phyloP scores from a whole-genome alignment of 2,329 filamentous ascomycete species.

The Cordyceps cateniannulata region DNA sequence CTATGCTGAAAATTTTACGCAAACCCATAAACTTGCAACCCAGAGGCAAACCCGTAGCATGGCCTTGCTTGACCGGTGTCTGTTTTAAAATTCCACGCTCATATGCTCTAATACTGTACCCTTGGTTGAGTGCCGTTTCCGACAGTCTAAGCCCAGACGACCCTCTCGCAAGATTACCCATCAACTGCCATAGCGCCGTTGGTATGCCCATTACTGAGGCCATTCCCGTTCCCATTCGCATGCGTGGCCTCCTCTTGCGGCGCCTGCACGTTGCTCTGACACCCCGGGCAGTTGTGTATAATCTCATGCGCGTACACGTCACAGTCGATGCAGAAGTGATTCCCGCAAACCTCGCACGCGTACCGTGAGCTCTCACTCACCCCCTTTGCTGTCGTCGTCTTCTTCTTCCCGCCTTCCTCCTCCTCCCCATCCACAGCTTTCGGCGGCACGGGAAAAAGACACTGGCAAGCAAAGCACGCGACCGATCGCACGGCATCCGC shows the following conservation, averaged over 20 bases:
- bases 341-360: constrained; percentile 76
- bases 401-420: background rate
- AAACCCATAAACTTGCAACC: background rate
- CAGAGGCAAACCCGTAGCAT: background rate
- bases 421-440: constrained; percentile 15
- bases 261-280: constrained; percentile 47
- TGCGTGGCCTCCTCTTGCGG: constrained; percentile 20
- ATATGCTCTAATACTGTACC: background rate
- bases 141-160: background rate
- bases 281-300: constrained; percentile 93
- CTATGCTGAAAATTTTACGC: background rate
- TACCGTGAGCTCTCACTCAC: constrained; percentile 85
- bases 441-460: constrained; percentile 55
- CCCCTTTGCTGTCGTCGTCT: constrained; percentile 41
- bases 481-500: constrained; percentile 50
- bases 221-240: constrained; percentile 14
- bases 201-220: constrained; percentile 19
- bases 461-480: constrained; percentile 76
- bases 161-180: constrained; percentile 17
- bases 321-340: constrained; percentile 97
- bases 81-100: background rate
- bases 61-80: background rate
- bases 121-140: background rate
- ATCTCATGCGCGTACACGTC: constrained; percentile 93
- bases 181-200: constrained; percentile 42